phyloP scores from a whole-genome alignment of 2,329 filamentous ascomycete species.

The Hysterium pulicare region DNA sequence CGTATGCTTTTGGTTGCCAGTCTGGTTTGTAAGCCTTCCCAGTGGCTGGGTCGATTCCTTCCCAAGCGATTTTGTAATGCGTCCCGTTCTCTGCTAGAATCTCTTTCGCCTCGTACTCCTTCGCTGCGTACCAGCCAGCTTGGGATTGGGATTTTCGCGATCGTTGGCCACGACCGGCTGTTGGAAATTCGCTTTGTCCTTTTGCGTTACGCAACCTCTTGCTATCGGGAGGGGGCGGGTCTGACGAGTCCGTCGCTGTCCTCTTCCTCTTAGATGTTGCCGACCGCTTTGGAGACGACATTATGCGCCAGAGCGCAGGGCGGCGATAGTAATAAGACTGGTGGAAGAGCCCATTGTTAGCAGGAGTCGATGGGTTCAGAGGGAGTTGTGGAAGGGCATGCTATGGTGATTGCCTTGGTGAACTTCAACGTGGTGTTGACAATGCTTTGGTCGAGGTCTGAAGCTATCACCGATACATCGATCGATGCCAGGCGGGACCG shows the following conservation, averaged over 20 bases:
- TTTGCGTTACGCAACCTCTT: neutral
- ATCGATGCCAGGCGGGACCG: too few relatives aligned
- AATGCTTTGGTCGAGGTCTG: too few relatives aligned
- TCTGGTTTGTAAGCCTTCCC: slow-evolving; percentile 47
- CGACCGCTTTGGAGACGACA: slow-evolving; percentile 13
- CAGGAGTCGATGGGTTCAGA: neutral
- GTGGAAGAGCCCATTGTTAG: slow-evolving; percentile 19
- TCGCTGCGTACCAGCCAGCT: neutral
- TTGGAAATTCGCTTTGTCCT: neutral
- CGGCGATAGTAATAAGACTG: neutral
- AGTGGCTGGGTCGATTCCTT: slow-evolving; percentile 46
- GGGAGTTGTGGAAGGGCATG: neutral
- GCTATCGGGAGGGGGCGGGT: neutral
- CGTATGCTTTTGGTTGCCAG: slow-evolving; percentile 48
- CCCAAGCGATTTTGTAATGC: slow-evolving; percentile 58
- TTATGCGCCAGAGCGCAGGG: slow-evolving; percentile 18
- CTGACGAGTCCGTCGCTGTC: neutral
- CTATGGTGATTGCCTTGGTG: too few relatives aligned
- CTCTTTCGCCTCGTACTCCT: slow-evolving; percentile 10
- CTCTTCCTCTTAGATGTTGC: neutral
- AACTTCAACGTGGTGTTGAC: too few relatives aligned
- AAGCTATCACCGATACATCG: too few relatives aligned
- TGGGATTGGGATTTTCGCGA: neutral
- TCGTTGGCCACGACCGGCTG: neutral
- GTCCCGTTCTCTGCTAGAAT: slow-evolving; percentile 34